Conservation (phyloP, 495 filamentous ascomycete genomes). For the Hyaloscypha hepaticicola region DNA sequence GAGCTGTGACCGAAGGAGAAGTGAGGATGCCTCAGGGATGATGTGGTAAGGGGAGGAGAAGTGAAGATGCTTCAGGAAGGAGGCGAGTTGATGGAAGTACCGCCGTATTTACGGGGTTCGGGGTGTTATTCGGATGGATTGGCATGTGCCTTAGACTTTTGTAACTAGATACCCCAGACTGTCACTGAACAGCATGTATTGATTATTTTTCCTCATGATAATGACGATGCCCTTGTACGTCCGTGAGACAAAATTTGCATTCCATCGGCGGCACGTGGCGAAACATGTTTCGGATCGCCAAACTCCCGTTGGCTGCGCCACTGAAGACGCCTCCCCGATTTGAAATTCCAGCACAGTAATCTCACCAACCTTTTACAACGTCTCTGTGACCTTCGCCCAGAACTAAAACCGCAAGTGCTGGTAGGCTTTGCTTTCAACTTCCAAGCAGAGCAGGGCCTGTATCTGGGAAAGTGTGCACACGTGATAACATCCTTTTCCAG, state of each 20-base stretch:
- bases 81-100: too few relatives aligned
- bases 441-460: not conserved
- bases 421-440: not conserved
- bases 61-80: too few relatives aligned
- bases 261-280: not conserved
- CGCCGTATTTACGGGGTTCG: too few relatives aligned
- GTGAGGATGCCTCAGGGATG: conserved; percentile 9
- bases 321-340: not conserved
- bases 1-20: conserved; percentile 32
- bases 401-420: not conserved
- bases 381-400: not conserved
- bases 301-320: not conserved
- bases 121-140: not conserved
- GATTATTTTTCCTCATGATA: not conserved
- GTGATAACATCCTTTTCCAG: not conserved
- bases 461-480: not conserved
- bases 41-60: not conserved
- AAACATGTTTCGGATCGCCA: not conserved
- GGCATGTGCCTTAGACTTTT: not conserved
- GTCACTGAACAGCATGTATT: not conserved
- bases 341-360: not conserved
- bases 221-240: not conserved
- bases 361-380: not conserved
- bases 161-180: not conserved
- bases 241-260: not conserved